phyloP scores from a whole-genome alignment of 2,329 filamentous ascomycete genomes.

The Aspergillus sp. region DNA sequence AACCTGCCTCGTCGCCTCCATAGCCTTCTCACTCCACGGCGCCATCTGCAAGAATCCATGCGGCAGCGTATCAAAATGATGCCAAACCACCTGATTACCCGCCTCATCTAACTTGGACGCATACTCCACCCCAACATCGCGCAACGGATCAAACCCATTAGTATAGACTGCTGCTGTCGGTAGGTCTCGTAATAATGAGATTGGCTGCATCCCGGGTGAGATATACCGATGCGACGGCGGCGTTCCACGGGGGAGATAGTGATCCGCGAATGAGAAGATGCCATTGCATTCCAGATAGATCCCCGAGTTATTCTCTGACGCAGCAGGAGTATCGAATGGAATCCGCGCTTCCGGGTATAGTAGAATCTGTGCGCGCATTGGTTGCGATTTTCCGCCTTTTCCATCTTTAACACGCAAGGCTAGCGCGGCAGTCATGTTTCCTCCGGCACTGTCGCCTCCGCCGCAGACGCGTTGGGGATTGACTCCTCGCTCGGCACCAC shows the following conservation, averaged over 20 bases:
- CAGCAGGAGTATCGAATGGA: conserved; percentile 26
- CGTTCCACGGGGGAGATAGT: conserved; percentile 21
- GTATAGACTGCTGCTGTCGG: conserved; percentile 25
- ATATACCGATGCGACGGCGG: conserved; percentile 22
- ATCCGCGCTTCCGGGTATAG: conserved; percentile 30
- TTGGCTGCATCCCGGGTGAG: conserved; percentile 24
- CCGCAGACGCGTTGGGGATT: conserved; percentile 21
- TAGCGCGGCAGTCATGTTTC: conserved; percentile 31
- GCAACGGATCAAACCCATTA: conserved; percentile 25
- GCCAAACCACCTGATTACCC: conserved; percentile 19
- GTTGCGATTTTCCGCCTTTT: conserved; percentile 3
- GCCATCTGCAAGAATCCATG: conserved; percentile 28
- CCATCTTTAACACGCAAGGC: conserved; percentile 21
- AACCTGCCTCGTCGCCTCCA: conserved; percentile 6
- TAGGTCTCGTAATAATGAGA: conserved; percentile 14
- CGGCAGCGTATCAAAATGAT: conserved; percentile 20
- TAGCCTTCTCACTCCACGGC: conserved; percentile 22
- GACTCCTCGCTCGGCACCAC: conserved; percentile 20
- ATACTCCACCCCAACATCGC: conserved; percentile 27
- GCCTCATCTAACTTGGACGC: conserved; percentile 22
- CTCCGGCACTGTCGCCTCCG: conserved; percentile 30
- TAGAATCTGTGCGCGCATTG: conserved; percentile 24
- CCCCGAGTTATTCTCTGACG: conserved; percentile 28
- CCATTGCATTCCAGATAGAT: conserved; percentile 30
- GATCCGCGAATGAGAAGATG: conserved; percentile 29